A percentile compares a stretch with the other conserved stretches of the same genome.
Conservation (phyloP, 192 early-diverging fungal species). For the Entomortierella lignicola region DNA sequence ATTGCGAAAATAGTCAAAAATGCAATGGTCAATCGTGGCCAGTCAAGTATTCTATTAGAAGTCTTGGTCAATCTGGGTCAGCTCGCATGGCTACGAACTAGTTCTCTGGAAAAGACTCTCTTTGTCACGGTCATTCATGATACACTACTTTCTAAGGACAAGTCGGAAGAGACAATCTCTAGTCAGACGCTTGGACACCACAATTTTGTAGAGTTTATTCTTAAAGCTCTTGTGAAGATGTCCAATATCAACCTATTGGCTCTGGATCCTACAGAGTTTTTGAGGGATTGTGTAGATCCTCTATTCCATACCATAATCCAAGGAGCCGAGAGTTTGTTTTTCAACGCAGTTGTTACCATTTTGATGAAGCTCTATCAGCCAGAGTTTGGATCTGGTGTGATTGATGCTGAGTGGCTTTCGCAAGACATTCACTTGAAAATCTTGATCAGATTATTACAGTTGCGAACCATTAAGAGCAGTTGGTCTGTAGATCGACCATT, state of each 20-base stretch:
- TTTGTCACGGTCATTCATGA: slow-evolving; percentile 17
- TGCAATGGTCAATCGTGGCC: slow-evolving; percentile 31
- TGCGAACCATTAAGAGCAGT: slow-evolving; percentile 5
- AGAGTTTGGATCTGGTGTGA: not conserved
- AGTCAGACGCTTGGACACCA: not conserved
- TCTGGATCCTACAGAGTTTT: slow-evolving; percentile 18
- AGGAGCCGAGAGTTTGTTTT: not conserved
- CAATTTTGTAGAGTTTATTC: slow-evolving; percentile 26
- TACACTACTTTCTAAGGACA: slow-evolving; percentile 3
- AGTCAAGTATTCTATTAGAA: slow-evolving; percentile 21
- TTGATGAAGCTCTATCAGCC: slow-evolving; percentile 13
- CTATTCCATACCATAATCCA: slow-evolving; percentile 10
- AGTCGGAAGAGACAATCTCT: not conserved
- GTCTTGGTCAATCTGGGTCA: slow-evolving; percentile 26
- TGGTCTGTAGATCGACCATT: not conserved
- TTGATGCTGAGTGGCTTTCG: not conserved
- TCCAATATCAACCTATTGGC: not conserved
- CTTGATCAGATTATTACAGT: slow-evolving; percentile 6
- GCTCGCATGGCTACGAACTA: slow-evolving; percentile 24
- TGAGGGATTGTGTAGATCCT: slow-evolving; percentile 19
- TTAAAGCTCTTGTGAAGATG: not conserved
- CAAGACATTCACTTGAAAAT: slow-evolving; percentile 16
- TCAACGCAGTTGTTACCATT: slow-evolving; percentile 2
- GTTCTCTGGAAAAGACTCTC: slow-evolving; percentile 4
- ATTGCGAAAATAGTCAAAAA: slow-evolving; percentile 18